A percentile compares a stretch with the other conserved stretches of the same genome.
Conservation (phyloP, 106 monocot species). For the Xerophyta viscosa region DNA sequence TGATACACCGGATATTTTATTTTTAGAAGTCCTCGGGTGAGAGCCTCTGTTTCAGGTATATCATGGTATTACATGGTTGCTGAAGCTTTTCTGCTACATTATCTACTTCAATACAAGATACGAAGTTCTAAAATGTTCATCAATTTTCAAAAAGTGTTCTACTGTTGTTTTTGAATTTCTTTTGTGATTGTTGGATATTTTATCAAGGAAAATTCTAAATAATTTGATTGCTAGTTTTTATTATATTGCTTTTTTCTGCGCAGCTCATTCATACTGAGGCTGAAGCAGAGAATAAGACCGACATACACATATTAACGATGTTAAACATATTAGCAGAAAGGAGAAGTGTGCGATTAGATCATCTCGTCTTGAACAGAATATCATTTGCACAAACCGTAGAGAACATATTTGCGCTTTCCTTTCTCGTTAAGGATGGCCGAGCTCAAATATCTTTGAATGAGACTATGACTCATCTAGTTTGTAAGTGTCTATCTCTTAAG, state of each 20-base stretch:
- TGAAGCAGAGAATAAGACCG: constrained; percentile 54
- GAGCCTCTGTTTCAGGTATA: too few species aligned
- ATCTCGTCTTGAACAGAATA: constrained; percentile 43
- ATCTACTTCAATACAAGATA: too few species aligned
- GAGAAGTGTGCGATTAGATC: constrained; percentile 43
- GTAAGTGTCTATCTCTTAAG: constrained; percentile 45
- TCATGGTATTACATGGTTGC: too few species aligned
- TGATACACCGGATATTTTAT: too few species aligned
- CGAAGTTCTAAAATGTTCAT: too few species aligned
- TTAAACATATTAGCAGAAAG: constrained; percentile 51
- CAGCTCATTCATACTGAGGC: constrained; percentile 39
- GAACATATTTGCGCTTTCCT: constrained; percentile 78
- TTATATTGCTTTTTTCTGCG: not conserved
- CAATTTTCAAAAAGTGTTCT: too few species aligned
- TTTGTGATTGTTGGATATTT: not conserved
- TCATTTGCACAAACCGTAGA: constrained; percentile 84
- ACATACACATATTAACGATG: constrained; percentile 59
- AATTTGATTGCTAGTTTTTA: too few species aligned
- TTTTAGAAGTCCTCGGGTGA: too few species aligned
- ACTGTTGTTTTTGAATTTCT: too few species aligned
- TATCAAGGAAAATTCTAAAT: too few species aligned
- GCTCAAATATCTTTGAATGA: constrained; percentile 46
- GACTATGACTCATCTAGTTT: constrained; percentile 37
- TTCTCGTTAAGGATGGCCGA: constrained; percentile 77
- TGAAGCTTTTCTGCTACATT: too few species aligned